Conservation (phyloP, 1,139 yeast species). For the Diutina mesorugosa region DNA sequence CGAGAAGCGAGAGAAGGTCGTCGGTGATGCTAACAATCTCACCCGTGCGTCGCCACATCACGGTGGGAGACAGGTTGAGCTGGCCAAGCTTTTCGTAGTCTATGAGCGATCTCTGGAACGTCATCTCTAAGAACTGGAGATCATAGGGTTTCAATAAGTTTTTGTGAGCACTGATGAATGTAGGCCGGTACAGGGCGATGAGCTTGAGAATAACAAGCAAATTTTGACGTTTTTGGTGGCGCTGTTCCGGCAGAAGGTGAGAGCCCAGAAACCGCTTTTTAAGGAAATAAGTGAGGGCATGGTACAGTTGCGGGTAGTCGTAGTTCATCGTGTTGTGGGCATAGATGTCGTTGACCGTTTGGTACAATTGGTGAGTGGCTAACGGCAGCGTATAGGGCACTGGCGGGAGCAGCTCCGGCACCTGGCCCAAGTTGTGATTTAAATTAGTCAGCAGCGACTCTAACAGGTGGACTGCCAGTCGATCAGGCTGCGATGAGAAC, state of each 20-base stretch:
- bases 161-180: constrained; percentile 62
- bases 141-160: constrained; percentile 52
- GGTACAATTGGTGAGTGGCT: constrained; percentile 45
- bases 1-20: constrained; percentile 54
- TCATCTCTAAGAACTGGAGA: constrained; percentile 50
- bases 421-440: constrained; percentile 4
- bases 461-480: background rate
- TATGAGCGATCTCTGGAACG: constrained; percentile 53
- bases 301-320: constrained; percentile 59
- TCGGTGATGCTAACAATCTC: constrained; percentile 62
- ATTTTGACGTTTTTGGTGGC: constrained; percentile 26
- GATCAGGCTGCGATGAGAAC: background rate
- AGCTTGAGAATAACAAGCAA: constrained; percentile 47
- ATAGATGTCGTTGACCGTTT: constrained; percentile 54
- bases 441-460: constrained; percentile 5
- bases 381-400: constrained; percentile 40
- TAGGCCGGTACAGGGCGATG: constrained; percentile 60
- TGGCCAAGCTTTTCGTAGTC: constrained; percentile 54
- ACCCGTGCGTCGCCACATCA: constrained; percentile 70
- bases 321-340: constrained; percentile 41
- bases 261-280: constrained; percentile 37
- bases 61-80: constrained; percentile 51
- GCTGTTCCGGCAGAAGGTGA: constrained; percentile 16
- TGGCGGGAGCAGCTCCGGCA: constrained; percentile 6
- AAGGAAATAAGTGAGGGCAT: constrained; percentile 42